These are phyloP conservation scores for Scedosporium boydii DNA, from an alignment of 2,329 filamentous ascomycete genomes.

Conservation along the genomic window DNA sequence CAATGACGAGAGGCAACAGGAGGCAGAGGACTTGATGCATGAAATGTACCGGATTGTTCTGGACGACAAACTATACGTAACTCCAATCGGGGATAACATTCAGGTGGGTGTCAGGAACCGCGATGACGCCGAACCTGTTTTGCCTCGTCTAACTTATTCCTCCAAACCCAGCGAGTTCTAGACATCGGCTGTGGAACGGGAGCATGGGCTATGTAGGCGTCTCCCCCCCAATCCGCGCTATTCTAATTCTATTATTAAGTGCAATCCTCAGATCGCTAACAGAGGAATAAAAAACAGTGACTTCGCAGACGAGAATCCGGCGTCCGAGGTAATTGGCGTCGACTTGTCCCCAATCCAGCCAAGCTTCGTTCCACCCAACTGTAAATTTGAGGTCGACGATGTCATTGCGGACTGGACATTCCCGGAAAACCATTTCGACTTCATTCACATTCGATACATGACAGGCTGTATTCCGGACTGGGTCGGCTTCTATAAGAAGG, in stretches of 20 bases:
- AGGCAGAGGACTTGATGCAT: constrained; percentile 18
- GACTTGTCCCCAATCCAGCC: constrained; percentile 53
- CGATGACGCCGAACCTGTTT: neutral
- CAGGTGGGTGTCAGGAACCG: neutral
- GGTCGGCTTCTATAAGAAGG: constrained; percentile 20
- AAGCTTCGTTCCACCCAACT: constrained; percentile 48
- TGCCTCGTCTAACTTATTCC: too few relatives aligned
- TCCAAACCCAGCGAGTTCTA: constrained; percentile 29
- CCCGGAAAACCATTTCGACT: constrained; percentile 27
- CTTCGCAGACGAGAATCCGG: constrained; percentile 37
- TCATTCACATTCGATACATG: constrained; percentile 15
- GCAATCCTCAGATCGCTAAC: neutral
- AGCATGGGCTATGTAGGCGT: constrained; percentile 33
- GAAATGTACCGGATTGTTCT: constrained; percentile 39
- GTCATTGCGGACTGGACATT: constrained; percentile 40
- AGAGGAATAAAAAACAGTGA: constrained; percentile 2
- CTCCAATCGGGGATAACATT: constrained; percentile 23
- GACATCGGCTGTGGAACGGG: constrained; percentile 54
- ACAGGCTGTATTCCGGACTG: constrained; percentile 21
- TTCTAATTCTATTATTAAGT: too few relatives aligned
- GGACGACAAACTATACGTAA: constrained; percentile 31
- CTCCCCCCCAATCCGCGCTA: too few relatives aligned
- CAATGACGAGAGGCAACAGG: constrained; percentile 18
- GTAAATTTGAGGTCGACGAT: constrained; percentile 57
- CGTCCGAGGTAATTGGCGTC: constrained; percentile 32